These are phyloP conservation scores for Penicillium parvum DNA, from an alignment of 495 filamentous ascomycete genomes.

Conservation along the genomic window DNA sequence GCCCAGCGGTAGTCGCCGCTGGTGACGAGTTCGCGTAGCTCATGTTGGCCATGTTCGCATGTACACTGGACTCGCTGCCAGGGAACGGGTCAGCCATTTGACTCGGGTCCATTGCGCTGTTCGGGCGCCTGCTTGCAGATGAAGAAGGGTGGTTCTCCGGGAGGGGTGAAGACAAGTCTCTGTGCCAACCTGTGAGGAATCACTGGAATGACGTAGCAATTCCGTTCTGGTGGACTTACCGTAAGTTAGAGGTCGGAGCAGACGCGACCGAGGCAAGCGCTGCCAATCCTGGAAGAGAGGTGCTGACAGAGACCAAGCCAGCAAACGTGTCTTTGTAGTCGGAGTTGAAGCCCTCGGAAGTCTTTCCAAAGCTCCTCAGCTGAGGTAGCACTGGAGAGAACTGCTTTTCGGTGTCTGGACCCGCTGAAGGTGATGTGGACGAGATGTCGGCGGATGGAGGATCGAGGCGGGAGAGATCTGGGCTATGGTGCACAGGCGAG, in stretches of 20 bases:
- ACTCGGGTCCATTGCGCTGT: constrained; percentile 13
- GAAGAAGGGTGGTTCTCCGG: constrained; percentile 3
- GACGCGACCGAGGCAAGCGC: constrained; percentile 61
- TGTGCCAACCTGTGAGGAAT: too few relatives aligned
- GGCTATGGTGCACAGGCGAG: constrained; percentile 38
- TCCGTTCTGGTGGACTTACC: constrained; percentile 46
- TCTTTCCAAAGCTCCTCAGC: constrained; percentile 20
- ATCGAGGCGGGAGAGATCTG: constrained; percentile 35
- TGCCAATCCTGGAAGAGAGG: constrained; percentile 38
- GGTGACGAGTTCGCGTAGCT: constrained; percentile 62
- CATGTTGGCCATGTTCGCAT: constrained; percentile 52
- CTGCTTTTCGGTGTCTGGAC: constrained; percentile 7
- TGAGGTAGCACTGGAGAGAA: constrained; percentile 20
- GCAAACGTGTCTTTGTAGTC: constrained; percentile 17
- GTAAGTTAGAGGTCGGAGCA: constrained; percentile 58
- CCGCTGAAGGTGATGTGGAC: constrained; percentile 19
- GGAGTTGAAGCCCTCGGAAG: constrained; percentile 10
- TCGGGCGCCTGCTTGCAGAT: constrained; percentile 5
- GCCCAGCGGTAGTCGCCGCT: constrained; percentile 62
- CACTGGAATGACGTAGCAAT: too few relatives aligned
- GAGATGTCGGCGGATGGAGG: constrained; percentile 15
- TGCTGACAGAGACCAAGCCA: constrained; percentile 20
- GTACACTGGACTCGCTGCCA: constrained; percentile 48
- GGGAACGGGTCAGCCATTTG: constrained; percentile 29
- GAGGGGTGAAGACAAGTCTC: neutral